Evolutionary conservation across 2,329 filamentous ascomycete species (phyloP).

Genomic region (Fragosphaeria purpurea): DNA sequence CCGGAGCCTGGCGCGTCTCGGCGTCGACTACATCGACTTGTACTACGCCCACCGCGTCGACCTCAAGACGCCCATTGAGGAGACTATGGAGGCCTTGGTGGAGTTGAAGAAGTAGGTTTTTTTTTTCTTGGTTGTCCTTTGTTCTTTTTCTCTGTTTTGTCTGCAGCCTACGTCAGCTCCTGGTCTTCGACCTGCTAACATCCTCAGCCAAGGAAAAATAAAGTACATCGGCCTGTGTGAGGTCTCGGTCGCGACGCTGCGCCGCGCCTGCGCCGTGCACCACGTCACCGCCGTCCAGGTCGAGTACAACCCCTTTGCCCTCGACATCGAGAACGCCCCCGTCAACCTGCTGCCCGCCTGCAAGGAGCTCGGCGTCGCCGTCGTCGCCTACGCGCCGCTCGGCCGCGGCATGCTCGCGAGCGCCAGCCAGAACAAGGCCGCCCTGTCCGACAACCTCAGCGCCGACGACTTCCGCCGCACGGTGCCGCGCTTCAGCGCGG

Average conservation of each 20-base stretch:
- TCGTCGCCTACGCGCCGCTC: conserved; percentile 31
- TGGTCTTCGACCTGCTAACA: too few species aligned
- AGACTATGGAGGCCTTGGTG: conserved; percentile 36
- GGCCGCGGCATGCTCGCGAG: conserved; percentile 34
- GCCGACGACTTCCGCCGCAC: conserved; percentile 9
- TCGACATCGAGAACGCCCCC: conserved; percentile 47
- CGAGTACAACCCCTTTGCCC: conserved; percentile 32
- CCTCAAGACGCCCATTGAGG: conserved; percentile 31
- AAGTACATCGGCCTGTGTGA: conserved; percentile 47
- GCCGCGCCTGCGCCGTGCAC: conserved; percentile 39
- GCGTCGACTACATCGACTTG: conserved; percentile 43
- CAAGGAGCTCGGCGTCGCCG: conserved; percentile 33
- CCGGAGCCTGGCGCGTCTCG: conserved; percentile 33
- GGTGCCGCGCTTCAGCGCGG: conserved; percentile 30
- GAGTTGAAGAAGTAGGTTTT: conserved; percentile 27
- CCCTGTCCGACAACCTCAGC: conserved; percentile 6
- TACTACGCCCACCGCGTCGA: conserved; percentile 42
- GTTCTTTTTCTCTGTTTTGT: too few species aligned
- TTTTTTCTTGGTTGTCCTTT: not conserved
- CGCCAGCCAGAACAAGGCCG: conserved; percentile 13
- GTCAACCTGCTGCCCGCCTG: conserved; percentile 31
- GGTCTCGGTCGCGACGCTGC: conserved; percentile 36
- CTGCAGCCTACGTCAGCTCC: too few species aligned
- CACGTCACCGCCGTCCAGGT: conserved; percentile 36
- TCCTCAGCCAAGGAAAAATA: conserved; percentile 39